Base-by-base conservation (phyloP, 2,329 filamentous ascomycete genomes). In the Cryphonectria naterciae region DNA sequence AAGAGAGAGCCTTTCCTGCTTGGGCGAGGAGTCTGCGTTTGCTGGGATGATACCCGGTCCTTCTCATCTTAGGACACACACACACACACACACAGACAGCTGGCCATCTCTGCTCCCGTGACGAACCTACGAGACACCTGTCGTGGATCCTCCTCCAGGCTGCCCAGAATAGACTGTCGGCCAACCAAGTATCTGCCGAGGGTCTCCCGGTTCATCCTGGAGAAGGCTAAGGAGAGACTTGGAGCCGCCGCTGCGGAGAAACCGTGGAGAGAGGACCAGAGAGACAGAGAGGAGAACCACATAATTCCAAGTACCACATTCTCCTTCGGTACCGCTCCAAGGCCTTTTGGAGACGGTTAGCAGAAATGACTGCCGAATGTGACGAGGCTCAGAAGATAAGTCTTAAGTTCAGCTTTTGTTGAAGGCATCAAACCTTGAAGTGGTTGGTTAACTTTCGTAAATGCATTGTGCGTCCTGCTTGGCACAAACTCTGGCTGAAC, bases 181-280 rank as follows among this genome's bases (percentile, higher is more conserved):
- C 71, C 61, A 71, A 71, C 68, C 71, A 72, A 63, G 60, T 43
- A 68, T 68, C 39, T 72, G 68, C 71, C 71, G 71, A 68, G n/a
- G 25, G 67, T 52, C 17, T 63, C 10, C 22, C 19, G 35, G 52
- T 65, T 41, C 41, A 43, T 56, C 46, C 68, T 46, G 25, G 25
- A 32, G 43, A 54, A 22, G 35, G 19, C 56, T 35, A 39, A 68
- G 60, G 62, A 22, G 54, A 32, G 41, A 66, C 70, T 70, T 72
- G 54, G 69, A 70, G 68, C 71, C 71, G 68, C 49, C 41, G 28
- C 64, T 72, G 71, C 71, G 71, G 71, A 65, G 71, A 58, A 67
- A n/a, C 32, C 54, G 39, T 64, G 49, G 54, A 62, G 65, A 56
- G 13, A 28, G 65, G 25, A 19, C 1, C 5, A 39, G 37, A 39